Evolutionary conservation across 306 rosid species (phyloP).

Genomic region (Carpinus viminea): DNA sequence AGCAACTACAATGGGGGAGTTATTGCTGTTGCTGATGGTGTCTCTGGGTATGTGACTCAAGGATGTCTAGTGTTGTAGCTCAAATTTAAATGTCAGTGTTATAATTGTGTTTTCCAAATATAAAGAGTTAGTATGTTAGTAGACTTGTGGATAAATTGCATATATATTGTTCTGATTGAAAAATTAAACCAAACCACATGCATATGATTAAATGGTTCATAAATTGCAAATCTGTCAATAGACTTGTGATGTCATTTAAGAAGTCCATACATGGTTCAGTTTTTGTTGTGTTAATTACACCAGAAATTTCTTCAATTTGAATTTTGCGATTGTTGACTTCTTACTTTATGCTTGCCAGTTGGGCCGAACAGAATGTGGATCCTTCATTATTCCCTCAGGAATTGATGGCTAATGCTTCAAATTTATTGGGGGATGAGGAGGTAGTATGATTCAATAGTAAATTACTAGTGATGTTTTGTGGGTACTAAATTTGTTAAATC

Average conservation of each 20-base stretch:
- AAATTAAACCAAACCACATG: neutral
- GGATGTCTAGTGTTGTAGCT: slow-evolving; percentile 3
- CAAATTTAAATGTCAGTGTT: neutral
- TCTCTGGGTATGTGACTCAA: slow-evolving; percentile 72
- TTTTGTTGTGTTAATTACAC: neutral
- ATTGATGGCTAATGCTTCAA: slow-evolving; percentile 65
- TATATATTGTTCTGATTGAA: neutral
- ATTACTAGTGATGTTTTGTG: neutral
- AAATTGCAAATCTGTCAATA: neutral
- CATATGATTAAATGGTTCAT: neutral
- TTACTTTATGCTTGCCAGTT: slow-evolving; percentile 46
- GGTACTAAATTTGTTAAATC: neutral
- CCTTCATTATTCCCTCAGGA: slow-evolving; percentile 87
- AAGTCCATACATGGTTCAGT: neutral
- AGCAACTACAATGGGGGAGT: slow-evolving; percentile 75
- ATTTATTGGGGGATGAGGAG: slow-evolving; percentile 65
- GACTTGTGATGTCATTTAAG: neutral
- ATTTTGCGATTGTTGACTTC: slow-evolving; percentile 5
- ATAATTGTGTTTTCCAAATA: neutral
- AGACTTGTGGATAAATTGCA: neutral
- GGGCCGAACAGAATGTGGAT: slow-evolving; percentile 91
- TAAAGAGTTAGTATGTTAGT: neutral
- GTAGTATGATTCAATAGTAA: slow-evolving; percentile 34
- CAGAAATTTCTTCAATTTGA: neutral
- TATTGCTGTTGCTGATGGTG: slow-evolving; percentile 95